A percentile compares a stretch with the other conserved stretches of the same genome.
Evolutionary conservation across 1,284 basidiomycete species (phyloP).

Genomic region (Porphyrellus sp.): DNA sequence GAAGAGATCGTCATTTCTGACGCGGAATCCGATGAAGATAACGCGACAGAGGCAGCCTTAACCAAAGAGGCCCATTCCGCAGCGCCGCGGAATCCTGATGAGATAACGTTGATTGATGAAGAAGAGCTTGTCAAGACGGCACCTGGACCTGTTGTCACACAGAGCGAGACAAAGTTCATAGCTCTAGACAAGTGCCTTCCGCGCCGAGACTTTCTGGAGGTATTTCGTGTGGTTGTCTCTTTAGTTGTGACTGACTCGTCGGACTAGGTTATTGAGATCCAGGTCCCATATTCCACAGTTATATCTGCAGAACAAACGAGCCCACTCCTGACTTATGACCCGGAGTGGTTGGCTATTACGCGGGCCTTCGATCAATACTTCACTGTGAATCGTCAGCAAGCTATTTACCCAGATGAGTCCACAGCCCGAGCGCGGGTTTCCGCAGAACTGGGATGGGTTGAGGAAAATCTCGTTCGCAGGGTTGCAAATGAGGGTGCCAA

Average conservation of each 20-base stretch:
- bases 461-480: conserved; percentile 44
- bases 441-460: conserved; percentile 67
- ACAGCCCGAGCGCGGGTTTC: conserved; percentile 58
- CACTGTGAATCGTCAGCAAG: conserved; percentile 49
- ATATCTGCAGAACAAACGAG: conserved; percentile 13
- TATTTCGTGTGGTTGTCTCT: conserved; percentile 31
- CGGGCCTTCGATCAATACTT: conserved; percentile 83
- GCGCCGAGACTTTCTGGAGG: conserved; percentile 82
- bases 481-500: conserved; percentile 30
- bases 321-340: conserved; percentile 66
- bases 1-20: conserved; percentile 67
- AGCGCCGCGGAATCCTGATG: conserved; percentile 58
- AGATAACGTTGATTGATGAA: conserved; percentile 65
- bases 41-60: neutral
- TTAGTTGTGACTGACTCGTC: conserved; percentile 1
- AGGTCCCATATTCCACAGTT: conserved; percentile 18
- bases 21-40: conserved; percentile 39
- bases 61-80: neutral
- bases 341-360: conserved; percentile 92
- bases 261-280: conserved; percentile 68
- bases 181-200: conserved; percentile 93
- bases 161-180: conserved; percentile 70
- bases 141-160: conserved; percentile 33
- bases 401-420: conserved; percentile 57
- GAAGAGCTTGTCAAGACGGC: conserved; percentile 44